Evolutionary conservation across 345 rosid species (phyloP), one percentile per base, ranked within the genome.

Genomic region (Geranium brycei): DNA sequence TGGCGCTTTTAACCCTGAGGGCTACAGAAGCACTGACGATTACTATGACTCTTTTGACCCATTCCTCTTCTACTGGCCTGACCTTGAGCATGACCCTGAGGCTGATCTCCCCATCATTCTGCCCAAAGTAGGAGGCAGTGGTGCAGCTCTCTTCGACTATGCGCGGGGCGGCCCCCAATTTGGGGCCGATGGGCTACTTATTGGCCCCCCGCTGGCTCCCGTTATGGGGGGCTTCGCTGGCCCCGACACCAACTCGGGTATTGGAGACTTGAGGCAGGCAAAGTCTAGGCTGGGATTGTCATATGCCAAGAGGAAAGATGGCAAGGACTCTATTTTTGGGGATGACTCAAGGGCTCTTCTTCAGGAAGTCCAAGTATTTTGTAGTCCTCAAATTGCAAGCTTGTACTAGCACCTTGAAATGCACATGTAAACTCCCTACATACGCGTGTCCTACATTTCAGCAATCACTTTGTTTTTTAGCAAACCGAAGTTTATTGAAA

Each of bases 141-240:
- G 95, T 65, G 95, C 92, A 7, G 92, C 96, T 17, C 81, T 89
- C 13, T 91, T 87, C 60, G 92, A 89, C 61, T 89, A 89, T 69
- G 95, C 91, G 1, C 71, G 82, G 17, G 83, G 85, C 1, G 86
- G 85, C 53, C 86, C 88, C 18, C 89, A 84, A 63, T 84, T 87
- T 19, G 91, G 92, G 72, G 91, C 96, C 0, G 96, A 85, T 8
- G 91, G 96, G 68, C 78, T 89, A 28, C 86, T 88, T 58, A 81
- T 88, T 16, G 92, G 95, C 63, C 88, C 89, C 4, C 92, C 95
- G 8, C 64, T 89, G 41, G 84, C 91, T 0, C 91, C 91, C 0
- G 95, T 91, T 32, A 89, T 91, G 95, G 91, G 92, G 0, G 92
- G 89, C 17, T 87, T 91, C 53, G 77, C 98, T 0, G 91, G 98